Evolutionary conservation across 371 early-diverging fungal genomes (phyloP), one percentile per base, ranked within the genome.

Genomic region (Syncephalastrum sp.): DNA sequence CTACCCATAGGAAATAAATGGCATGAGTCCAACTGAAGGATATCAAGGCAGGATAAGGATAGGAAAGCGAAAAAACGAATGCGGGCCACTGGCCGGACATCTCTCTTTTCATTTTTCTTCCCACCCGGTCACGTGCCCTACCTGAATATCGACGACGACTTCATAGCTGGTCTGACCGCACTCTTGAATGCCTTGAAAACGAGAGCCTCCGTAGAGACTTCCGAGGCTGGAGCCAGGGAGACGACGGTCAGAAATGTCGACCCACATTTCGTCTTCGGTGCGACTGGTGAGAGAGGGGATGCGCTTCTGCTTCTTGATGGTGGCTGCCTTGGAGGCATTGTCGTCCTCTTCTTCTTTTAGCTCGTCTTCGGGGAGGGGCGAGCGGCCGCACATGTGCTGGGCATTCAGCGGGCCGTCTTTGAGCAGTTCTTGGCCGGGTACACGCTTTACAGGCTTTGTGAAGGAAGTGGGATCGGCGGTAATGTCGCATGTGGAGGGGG

Each of bases 131-230:
- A 16, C 29, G 15, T 27, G 19, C 45, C 45, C 21, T 77, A 89
- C 91, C 87, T 90, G 87, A 63, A 91, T 87, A 54, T 87, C 81
- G 4, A 92, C 92, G 24, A 75, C 54, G 0, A 92, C 92, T 50
- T 86, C 82, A 54, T 92, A 92, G 50, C 83, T 78, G 44, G 74
- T 82, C 2, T 69, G 64, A 7, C 85, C 87, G 52, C 87, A 86
- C 54, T 77, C 77, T 65, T 92, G 92, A 23, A 83, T 79, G 27
- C 92, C 92, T 53, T 64, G 72, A 60, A 92, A 92, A 33, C 63
- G 67, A 29, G 85, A 78, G 8, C 92, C 92, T 5, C 84, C 67
- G 62, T 87, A 91, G 19, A 92, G 82, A 15, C 65, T 63, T 4
- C 75, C 78, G 38, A 74, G 45, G 23, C 65, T 60, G 46, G 65